These are phyloP conservation scores for Penicillium digitatum DNA, from an alignment of 2,329 filamentous ascomycete species.

Conservation along the genomic window DNA sequence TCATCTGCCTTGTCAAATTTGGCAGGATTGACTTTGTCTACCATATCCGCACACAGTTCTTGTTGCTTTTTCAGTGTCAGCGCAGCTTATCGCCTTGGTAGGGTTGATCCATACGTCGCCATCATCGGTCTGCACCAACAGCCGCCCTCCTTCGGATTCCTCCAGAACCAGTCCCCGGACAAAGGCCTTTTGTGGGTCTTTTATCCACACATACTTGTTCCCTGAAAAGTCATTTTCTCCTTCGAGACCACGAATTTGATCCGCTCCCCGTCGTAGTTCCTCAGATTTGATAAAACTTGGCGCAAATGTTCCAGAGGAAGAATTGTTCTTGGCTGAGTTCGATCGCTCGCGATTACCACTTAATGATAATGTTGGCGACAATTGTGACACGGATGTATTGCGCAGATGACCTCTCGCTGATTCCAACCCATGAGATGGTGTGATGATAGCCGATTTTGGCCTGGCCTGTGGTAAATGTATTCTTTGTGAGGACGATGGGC, in stretches of 20 bases:
- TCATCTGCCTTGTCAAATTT: slow-evolving; percentile 99
- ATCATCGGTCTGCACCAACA: slow-evolving; percentile 91
- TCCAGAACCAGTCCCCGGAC: slow-evolving; percentile 89
- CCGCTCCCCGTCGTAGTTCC: slow-evolving; percentile 59
- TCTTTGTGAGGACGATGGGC: slow-evolving; percentile 62
- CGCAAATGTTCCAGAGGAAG: slow-evolving; percentile 78
- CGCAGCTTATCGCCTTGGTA: not conserved
- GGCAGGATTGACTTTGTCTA: slow-evolving; percentile 98
- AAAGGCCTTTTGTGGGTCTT: slow-evolving; percentile 80
- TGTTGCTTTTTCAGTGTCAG: slow-evolving; percentile 61
- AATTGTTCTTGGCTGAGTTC: slow-evolving; percentile 62
- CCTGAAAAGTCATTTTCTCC: slow-evolving; percentile 99
- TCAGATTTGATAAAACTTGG: slow-evolving; percentile 93
- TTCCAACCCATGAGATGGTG: slow-evolving; percentile 50
- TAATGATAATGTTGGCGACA: slow-evolving; percentile 45
- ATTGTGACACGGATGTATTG: slow-evolving; percentile 64
- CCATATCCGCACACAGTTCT: slow-evolving; percentile 76
- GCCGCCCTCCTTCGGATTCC: slow-evolving; percentile 63
- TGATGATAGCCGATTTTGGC: slow-evolving; percentile 72
- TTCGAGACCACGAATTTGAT: slow-evolving; percentile 69
- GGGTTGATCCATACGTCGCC: slow-evolving; percentile 63
- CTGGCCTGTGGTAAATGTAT: slow-evolving; percentile 46
- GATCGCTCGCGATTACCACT: slow-evolving; percentile 46
- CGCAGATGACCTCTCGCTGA: slow-evolving; percentile 57
- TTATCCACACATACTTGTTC: slow-evolving; percentile 96